A percentile compares a stretch with the other conserved stretches of the same genome.
Conservation (phyloP, 805 yeast species). For the Sugiyamaella americana region DNA sequence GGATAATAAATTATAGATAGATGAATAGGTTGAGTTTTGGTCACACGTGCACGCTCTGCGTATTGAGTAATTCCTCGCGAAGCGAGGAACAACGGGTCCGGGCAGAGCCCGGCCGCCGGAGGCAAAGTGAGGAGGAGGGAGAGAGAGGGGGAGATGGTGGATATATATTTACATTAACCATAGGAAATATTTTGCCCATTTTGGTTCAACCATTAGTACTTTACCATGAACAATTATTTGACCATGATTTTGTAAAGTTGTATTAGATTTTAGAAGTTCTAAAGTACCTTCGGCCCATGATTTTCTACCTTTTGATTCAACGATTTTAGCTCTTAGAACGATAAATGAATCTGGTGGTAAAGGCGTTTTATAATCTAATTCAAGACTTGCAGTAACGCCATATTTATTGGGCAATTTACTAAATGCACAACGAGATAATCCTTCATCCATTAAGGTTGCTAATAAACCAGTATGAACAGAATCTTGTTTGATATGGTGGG, state of each 20-base stretch:
- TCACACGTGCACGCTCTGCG: no score
- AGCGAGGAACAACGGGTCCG: no score
- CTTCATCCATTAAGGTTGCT: slow-evolving; percentile 77
- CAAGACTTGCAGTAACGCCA: slow-evolving; percentile 79
- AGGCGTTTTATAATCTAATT: slow-evolving; percentile 43
- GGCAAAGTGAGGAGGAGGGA: no score
- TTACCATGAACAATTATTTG: slow-evolving; percentile 51
- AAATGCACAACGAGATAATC: slow-evolving; percentile 64
- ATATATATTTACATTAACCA: no score
- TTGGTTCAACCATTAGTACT: slow-evolving; percentile 78
- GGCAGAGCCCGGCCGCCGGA: no score
- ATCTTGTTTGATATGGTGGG: slow-evolving; percentile 35
- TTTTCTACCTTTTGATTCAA: slow-evolving; percentile 62
- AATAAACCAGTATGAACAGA: slow-evolving; percentile 68
- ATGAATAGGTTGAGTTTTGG: no score
- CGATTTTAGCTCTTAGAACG: slow-evolving; percentile 56
- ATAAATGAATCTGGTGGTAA: slow-evolving; percentile 55
- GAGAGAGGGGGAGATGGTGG: no score
- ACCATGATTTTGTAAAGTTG: slow-evolving; percentile 18
- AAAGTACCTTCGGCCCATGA: slow-evolving; percentile 60
- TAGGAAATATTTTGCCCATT: slow-evolving; percentile 69
- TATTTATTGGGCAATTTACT: slow-evolving; percentile 62
- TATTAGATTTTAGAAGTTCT: slow-evolving; percentile 37
- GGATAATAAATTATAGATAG: no score
- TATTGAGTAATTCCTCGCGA: no score